Evolutionary conservation across 2,329 filamentous ascomycete genomes (phyloP), one percentile per base, ranked within the genome.

Genomic region (Nemania diffusa): DNA sequence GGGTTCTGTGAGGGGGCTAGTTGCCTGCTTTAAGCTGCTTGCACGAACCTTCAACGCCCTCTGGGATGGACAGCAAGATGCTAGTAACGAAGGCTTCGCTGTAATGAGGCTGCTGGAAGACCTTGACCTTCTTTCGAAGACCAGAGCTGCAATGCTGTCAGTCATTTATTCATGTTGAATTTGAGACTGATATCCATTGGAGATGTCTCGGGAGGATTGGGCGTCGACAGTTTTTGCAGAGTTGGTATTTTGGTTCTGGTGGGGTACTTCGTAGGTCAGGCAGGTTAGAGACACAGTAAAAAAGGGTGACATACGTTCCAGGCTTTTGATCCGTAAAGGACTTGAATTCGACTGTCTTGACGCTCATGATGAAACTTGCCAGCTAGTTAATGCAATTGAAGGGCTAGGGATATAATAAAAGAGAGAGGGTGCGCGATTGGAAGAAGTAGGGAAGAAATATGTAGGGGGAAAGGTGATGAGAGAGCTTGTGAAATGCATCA

Each of bases 71-170:
- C 69, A 97, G 89, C 73, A 99, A 88, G 79, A 97, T 97, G 81
- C 93, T 95, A 72, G 95, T 87, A 74, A 99, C 88, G 81, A 99
- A 99, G 59, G 95, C 90, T 84, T 99, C 96, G 82, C 93, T 94
- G 87, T 99, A 99, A 84, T 99, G 88, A 68, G 90, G 86, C 82
- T 97, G 87, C 82, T 99, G 93, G 87, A 99, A 99, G 79, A 97
- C 92, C 78, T 93, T 94, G 84, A 98, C 96, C 89, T 97, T 98
- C 85, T 99, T 99, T 72, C 96, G 94, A 81, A 99, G 93, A 81
- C 96, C 96, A 73, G 96, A 99, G 74, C 95, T 98, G 77, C 65
- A 69, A 61, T 66, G 52, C 53, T 13, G 65, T 75, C 57, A 74
- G 69, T 53, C 59, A 34, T 60, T 50, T 56, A n/a, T n/a, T n/a